Evolutionary conservation across 1,284 basidiomycete species (phyloP), one percentile per base, ranked within the genome.

Genomic region (Trametes sp.): DNA sequence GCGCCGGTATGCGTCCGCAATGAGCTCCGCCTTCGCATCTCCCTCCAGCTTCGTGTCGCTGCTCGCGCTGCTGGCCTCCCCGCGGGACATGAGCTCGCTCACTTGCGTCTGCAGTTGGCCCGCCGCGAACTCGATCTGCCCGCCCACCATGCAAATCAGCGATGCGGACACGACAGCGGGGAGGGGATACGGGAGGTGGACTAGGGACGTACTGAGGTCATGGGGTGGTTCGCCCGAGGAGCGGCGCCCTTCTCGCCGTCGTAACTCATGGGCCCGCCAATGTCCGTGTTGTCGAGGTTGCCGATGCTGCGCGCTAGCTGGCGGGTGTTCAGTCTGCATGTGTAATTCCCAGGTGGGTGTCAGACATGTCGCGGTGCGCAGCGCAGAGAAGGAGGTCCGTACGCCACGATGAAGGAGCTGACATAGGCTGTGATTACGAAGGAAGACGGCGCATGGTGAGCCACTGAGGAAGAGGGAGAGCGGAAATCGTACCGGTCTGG

Each of bases 321-420:
- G 23, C 49, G 56, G 14, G 56, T 44, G 48, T 58, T 58, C 3
- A 58, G 48, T 0, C 56, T 58, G 46, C 19, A 23, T n/a, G n/a
- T 19, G 33, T n/a, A n/a, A n/a, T n/a, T n/a, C n/a, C n/a, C n/a
- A n/a, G 5, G 9, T n/a, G n/a, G n/a, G n/a, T n/a, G n/a, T n/a
- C n/a, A n/a, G n/a, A n/a, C n/a, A n/a, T n/a, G n/a, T n/a, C n/a
- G n/a, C n/a, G n/a, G n/a, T n/a, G n/a, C n/a, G n/a, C n/a, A n/a
- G n/a, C n/a, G n/a, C n/a, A n/a, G n/a, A n/a, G n/a, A n/a, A n/a
- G n/a, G n/a, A n/a, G n/a, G n/a, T n/a, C n/a, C 56, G 16, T 26
- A 58, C 56, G 56, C 56, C 2, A 51, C 48, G 21, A 58, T 26
- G 38, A 58, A 58, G 2, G 56, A 51, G 38, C 36, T 50, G 10